A percentile compares a stretch with the other conserved stretches of the same genome.
Conservation (phyloP, 352 stramenopile genomes). For the Thalassiosira hispida region DNA sequence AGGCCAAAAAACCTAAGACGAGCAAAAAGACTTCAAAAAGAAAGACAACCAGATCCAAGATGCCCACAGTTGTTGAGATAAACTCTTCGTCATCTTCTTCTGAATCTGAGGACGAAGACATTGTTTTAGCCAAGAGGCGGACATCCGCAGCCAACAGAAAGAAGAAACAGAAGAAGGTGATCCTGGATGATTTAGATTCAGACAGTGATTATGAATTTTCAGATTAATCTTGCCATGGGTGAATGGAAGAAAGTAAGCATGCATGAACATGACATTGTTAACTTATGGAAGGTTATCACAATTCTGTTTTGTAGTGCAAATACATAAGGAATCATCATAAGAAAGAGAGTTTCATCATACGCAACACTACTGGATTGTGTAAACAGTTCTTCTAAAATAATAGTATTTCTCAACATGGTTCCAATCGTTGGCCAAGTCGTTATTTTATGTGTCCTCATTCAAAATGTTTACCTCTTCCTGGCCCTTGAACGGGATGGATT, state of each 20-base stretch:
- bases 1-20: conserved; percentile 9
- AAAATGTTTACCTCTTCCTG: no score
- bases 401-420: not conserved
- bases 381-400: not conserved
- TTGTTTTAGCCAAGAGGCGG: not conserved
- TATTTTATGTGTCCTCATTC: no score
- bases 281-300: conserved; percentile 7
- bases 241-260: not conserved
- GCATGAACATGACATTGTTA: not conserved
- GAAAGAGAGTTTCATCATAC: conserved; percentile 9
- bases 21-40: conserved; percentile 3
- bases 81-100: conserved; percentile 39
- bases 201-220: conserved; percentile 18
- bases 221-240: conserved; percentile 1
- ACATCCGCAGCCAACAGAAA: not conserved
- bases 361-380: no score
- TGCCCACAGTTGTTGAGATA: conserved; percentile 37
- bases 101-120: conserved; percentile 8
- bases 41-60: conserved; percentile 8
- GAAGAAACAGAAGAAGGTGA: conserved; percentile 9
- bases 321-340: not conserved
- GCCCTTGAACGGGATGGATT: no score
- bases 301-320: not conserved
- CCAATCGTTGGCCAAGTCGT: not conserved
- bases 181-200: conserved; percentile 8